phyloP scores from a whole-genome alignment of 441 rosid species.

The Raphanus hybrid region DNA sequence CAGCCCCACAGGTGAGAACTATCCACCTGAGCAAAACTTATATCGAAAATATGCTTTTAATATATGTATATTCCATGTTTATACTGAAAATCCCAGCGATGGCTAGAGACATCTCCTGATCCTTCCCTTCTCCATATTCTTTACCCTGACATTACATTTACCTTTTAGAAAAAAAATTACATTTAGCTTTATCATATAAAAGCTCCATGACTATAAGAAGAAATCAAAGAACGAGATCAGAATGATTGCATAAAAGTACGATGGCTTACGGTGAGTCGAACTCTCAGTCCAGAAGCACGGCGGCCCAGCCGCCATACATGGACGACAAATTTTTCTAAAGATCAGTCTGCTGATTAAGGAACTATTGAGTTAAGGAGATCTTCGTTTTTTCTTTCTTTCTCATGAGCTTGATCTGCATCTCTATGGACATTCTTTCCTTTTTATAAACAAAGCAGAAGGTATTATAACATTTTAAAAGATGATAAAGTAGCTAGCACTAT shows the following conservation, averaged over 20 bases:
- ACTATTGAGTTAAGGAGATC: conserved; percentile 3
- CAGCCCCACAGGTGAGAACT: conserved; percentile 6
- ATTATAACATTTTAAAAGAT: neutral
- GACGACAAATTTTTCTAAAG: neutral
- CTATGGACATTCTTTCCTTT: conserved; percentile 7
- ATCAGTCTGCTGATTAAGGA: neutral
- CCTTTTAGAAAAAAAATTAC: neutral
- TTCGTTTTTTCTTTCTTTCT: neutral
- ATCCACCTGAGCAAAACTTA: conserved; percentile 3
- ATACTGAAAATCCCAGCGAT: conserved; percentile 11
- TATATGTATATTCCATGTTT: conserved; percentile 11
- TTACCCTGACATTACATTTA: conserved; percentile 16
- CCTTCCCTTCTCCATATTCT: conserved; percentile 22
- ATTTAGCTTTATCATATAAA: neutral
- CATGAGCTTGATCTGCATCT: conserved; percentile 5
- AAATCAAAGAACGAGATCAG: neutral
- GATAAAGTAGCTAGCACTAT: neutral
- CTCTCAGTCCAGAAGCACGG: neutral
- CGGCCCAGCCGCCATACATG: neutral
- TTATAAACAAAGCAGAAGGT: conserved; percentile 31
- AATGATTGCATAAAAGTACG: conserved; percentile 24
- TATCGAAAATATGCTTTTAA: neutral
- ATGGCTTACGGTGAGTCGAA: conserved; percentile 1
- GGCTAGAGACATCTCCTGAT: conserved; percentile 13
- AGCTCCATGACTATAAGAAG: neutral